phyloP scores from a whole-genome alignment of 345 rosid species.

The Salix arbutifolia region DNA sequence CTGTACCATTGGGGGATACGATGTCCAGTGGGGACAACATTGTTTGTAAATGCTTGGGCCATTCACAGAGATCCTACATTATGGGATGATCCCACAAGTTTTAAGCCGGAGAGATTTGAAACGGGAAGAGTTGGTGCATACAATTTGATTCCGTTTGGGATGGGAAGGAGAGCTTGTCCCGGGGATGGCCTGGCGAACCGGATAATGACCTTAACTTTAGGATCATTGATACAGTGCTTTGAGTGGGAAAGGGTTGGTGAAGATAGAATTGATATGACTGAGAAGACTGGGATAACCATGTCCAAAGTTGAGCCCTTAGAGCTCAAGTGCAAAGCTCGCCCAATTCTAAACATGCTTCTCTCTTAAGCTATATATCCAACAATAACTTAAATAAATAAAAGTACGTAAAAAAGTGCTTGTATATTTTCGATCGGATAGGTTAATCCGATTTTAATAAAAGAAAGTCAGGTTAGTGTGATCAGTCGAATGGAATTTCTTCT shows the following conservation, averaged over 20 bases:
- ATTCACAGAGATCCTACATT: not conserved
- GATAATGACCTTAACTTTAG: slow-evolving; percentile 14
- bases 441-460: too few relatives aligned
- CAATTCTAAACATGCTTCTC: not conserved
- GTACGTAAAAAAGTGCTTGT: too few relatives aligned
- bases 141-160: slow-evolving; percentile 16
- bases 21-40: not conserved
- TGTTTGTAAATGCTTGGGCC: not conserved
- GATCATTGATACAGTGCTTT: slow-evolving; percentile 25
- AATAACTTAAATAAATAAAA: too few relatives aligned
- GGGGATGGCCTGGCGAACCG: slow-evolving; percentile 14
- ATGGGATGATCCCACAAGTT: not conserved
- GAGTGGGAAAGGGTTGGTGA: slow-evolving; percentile 12
- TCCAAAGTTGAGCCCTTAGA: slow-evolving; percentile 1
- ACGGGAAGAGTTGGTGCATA: not conserved
- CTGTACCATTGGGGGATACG: not conserved
- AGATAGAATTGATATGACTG: not conserved
- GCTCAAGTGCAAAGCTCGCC: not conserved
- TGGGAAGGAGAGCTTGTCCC: slow-evolving; percentile 4
- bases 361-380: not conserved
- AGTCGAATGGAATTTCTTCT: too few relatives aligned
- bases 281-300: not conserved
- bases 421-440: too few relatives aligned
- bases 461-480: too few relatives aligned
- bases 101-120: slow-evolving; percentile 17